A percentile compares a stretch with the other conserved stretches of the same genome.
Evolutionary conservation across 495 filamentous ascomycete species (phyloP).

Genomic region (Ascobolus immersus): DNA sequence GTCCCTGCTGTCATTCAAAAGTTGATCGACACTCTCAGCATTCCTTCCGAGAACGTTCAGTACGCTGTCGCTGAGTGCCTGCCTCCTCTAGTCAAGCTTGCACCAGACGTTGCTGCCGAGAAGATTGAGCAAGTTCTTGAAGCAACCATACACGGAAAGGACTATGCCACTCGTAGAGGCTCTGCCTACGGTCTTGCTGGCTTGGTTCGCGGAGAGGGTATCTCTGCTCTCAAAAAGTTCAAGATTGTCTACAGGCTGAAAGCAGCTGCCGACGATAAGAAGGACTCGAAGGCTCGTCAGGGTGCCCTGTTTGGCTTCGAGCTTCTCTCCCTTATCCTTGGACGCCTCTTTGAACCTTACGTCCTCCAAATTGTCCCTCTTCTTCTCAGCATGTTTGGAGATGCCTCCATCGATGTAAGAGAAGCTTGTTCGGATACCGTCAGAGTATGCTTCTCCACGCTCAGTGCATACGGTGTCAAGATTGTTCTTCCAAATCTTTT

Average conservation of each 20-base stretch:
- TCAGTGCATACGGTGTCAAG: constrained; percentile 92
- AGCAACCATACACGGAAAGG: constrained; percentile 54
- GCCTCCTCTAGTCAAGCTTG: constrained; percentile 63
- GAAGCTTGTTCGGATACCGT: constrained; percentile 79
- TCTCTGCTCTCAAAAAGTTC: constrained; percentile 59
- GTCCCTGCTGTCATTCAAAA: constrained; percentile 64
- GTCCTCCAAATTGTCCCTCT: constrained; percentile 88
- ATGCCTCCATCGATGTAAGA: constrained; percentile 63
- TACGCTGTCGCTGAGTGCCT: constrained; percentile 86
- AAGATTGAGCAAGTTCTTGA: constrained; percentile 64
- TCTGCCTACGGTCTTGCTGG: constrained; percentile 89
- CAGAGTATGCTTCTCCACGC: constrained; percentile 73
- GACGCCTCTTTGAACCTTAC: constrained; percentile 78
- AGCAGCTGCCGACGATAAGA: constrained; percentile 67
- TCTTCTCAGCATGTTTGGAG: constrained; percentile 67
- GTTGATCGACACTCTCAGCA: constrained; percentile 61
- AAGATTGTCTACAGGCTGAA: constrained; percentile 59
- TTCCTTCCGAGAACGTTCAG: constrained; percentile 90
- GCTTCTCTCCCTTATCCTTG: constrained; percentile 60
- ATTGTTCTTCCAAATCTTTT: constrained; percentile 74
- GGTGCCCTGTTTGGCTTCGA: constrained; percentile 78
- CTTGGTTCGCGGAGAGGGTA: constrained; percentile 59
- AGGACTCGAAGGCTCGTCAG: constrained; percentile 65
- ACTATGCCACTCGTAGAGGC: constrained; percentile 70
- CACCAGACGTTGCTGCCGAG: constrained; percentile 42